These are phyloP conservation scores for Cavenderia fasciculata DNA, from an alignment of 78 protist species.

Conservation along the genomic window DNA sequence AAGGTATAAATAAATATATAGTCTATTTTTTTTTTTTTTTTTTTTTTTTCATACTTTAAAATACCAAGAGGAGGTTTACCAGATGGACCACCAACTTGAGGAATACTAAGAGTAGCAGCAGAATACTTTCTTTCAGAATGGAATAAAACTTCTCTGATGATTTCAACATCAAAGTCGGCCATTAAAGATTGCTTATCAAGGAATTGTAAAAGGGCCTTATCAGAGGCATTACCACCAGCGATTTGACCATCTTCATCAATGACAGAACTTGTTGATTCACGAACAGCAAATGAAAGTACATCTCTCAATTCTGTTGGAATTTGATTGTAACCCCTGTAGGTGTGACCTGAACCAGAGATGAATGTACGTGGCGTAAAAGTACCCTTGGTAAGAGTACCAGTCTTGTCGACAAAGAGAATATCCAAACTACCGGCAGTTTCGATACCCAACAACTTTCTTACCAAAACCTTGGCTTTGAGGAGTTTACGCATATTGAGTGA, in stretches of 20 bases:
- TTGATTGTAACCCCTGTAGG: constrained; percentile 50
- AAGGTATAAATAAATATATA: background rate
- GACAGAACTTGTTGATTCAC: constrained; percentile 77
- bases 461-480: constrained; percentile 80
- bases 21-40: background rate
- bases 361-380: constrained; percentile 67
- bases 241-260: constrained; percentile 81
- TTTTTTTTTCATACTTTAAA: background rate
- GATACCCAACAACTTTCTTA: constrained; percentile 82
- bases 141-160: constrained; percentile 68
- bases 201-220: constrained; percentile 76
- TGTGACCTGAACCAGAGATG: constrained; percentile 54
- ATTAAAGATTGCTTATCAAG: constrained; percentile 44
- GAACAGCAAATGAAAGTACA: constrained; percentile 74
- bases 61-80: constrained; percentile 78
- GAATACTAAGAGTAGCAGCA: constrained; percentile 61
- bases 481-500: constrained; percentile 85
- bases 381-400: constrained; percentile 88
- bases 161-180: constrained; percentile 45
- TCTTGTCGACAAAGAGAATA: constrained; percentile 82
- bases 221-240: constrained; percentile 86
- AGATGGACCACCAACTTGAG: constrained; percentile 47
- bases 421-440: constrained; percentile 86
- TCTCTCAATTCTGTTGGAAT: constrained; percentile 71
- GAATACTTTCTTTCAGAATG: constrained; percentile 73